Conservation (phyloP, 2,329 filamentous ascomycete species). For the Alternaria atra region DNA sequence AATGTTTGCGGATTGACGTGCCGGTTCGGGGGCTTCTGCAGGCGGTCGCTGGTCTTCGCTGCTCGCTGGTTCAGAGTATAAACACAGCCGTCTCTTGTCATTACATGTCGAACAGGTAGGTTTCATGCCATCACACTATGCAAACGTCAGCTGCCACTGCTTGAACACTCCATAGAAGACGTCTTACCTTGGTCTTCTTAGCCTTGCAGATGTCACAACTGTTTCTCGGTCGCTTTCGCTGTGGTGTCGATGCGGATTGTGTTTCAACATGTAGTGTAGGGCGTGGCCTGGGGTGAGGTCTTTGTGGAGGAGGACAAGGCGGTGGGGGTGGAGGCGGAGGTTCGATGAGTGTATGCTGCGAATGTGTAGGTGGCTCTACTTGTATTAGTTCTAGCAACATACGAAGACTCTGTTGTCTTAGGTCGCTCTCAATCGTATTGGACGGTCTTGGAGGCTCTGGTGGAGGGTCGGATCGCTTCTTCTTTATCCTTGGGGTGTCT, state of each 20-base stretch:
- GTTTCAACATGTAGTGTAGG: conserved; percentile 13
- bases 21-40: conserved; percentile 18
- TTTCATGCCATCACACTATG: conserved; percentile 47
- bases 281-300: conserved; percentile 5
- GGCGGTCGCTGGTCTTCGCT: conserved; percentile 33
- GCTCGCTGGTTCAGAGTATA: conserved; percentile 36
- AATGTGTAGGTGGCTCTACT: conserved; percentile 28
- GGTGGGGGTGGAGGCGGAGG: conserved; percentile 20
- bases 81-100: conserved; percentile 47
- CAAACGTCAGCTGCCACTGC: conserved; percentile 17
- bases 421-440: conserved; percentile 48
- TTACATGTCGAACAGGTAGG: conserved; percentile 47
- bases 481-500: conserved; percentile 29
- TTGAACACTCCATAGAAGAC: neutral
- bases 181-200: conserved; percentile 48
- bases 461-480: conserved; percentile 35
- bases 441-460: conserved; percentile 36
- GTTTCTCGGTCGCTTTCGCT: conserved; percentile 37
- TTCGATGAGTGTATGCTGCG: conserved; percentile 22
- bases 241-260: conserved; percentile 18
- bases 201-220: conserved; percentile 49
- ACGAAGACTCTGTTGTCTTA: conserved; percentile 49
- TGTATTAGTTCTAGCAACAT: conserved; percentile 51
- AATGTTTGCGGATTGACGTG: conserved; percentile 26
- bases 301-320: conserved; percentile 7